Conservation (phyloP, 257 asterid genomes). For the Leonotis leonurus region DNA sequence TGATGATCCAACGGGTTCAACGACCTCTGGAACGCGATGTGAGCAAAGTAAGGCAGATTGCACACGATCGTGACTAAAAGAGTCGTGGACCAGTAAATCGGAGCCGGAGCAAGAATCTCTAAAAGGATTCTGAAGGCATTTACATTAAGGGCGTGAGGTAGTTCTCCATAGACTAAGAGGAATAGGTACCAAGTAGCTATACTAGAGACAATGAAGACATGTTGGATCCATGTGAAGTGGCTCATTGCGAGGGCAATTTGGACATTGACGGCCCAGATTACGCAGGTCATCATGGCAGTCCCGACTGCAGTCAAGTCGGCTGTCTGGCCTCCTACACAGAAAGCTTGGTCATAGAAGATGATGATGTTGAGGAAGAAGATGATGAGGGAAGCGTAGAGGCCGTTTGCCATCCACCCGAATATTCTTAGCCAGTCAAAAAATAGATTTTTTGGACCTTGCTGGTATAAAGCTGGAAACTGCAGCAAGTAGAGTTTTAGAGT, state of each 20-base stretch:
- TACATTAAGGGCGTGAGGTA: slow-evolving; percentile 30
- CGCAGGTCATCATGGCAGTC: slow-evolving; percentile 88
- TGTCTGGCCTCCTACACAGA: slow-evolving; percentile 78
- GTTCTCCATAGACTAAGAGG: slow-evolving; percentile 57
- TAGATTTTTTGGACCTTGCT: slow-evolving; percentile 86
- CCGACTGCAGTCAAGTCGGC: slow-evolving; percentile 86
- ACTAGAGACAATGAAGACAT: slow-evolving; percentile 68
- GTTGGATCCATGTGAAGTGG: slow-evolving; percentile 97
- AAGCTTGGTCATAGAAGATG: slow-evolving; percentile 79
- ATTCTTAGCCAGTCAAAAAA: slow-evolving; percentile 87
- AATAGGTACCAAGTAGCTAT: slow-evolving; percentile 69
- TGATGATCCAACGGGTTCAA: slow-evolving; percentile 92
- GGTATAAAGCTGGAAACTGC: slow-evolving; percentile 96
- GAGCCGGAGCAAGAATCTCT: slow-evolving; percentile 84
- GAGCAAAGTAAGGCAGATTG: slow-evolving; percentile 74
- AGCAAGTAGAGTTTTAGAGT: slow-evolving; percentile 10
- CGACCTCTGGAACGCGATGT: slow-evolving; percentile 66
- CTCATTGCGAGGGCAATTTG: slow-evolving; percentile 85
- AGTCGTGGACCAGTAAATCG: slow-evolving; percentile 77
- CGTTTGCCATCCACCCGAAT: slow-evolving; percentile 94
- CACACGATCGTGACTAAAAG: slow-evolving; percentile 58
- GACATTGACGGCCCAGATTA: slow-evolving; percentile 81
- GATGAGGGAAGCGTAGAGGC: slow-evolving; percentile 66
- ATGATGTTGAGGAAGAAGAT: slow-evolving; percentile 69
- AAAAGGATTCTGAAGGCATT: slow-evolving; percentile 48